A percentile compares a stretch with the other conserved stretches of the same genome.
phyloP scores from a whole-genome alignment of 352 stramenopile species.

The Phytopythium ostracodes region DNA sequence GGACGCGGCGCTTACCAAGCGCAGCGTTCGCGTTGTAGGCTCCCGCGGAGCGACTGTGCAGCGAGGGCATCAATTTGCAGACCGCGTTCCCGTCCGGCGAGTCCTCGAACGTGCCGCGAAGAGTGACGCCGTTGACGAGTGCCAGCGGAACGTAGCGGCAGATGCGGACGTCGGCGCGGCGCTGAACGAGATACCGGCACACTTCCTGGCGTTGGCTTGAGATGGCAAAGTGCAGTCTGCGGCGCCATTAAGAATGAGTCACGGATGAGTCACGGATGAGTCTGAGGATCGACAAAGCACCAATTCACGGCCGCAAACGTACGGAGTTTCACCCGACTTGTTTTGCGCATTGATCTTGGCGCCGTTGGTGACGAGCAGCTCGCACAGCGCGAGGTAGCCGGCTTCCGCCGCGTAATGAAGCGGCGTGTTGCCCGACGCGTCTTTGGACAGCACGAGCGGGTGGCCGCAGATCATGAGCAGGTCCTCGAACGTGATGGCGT shows the following conservation, averaged over 20 bases:
- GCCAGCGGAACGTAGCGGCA: constrained; percentile 54
- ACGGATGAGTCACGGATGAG: neutral
- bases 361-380: constrained; percentile 55
- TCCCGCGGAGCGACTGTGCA: constrained; percentile 36
- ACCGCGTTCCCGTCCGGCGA: constrained; percentile 34
- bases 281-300: neutral
- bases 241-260: too few relatives aligned
- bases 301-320: constrained; percentile 13
- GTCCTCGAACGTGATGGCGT: constrained; percentile 50
- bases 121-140: constrained; percentile 42
- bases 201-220: constrained; percentile 70
- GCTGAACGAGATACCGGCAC: constrained; percentile 52
- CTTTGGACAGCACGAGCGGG: constrained; percentile 56
- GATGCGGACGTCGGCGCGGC: constrained; percentile 61
- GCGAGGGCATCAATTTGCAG: constrained; percentile 59
- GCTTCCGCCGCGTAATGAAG: constrained; percentile 77
- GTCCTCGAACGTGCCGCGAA: constrained; percentile 63
- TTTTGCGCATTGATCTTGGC: constrained; percentile 80
- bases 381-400: constrained; percentile 59
- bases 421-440: constrained; percentile 64
- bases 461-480: constrained; percentile 70
- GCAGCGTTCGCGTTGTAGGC: constrained; percentile 14
- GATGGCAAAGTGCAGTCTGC: constrained; percentile 78
- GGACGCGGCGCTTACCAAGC: constrained; percentile 6
- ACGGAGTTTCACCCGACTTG: constrained; percentile 74